Base-by-base conservation (phyloP, 768 basidiomycete species). In the Candolleomyces aberdarensis region DNA sequence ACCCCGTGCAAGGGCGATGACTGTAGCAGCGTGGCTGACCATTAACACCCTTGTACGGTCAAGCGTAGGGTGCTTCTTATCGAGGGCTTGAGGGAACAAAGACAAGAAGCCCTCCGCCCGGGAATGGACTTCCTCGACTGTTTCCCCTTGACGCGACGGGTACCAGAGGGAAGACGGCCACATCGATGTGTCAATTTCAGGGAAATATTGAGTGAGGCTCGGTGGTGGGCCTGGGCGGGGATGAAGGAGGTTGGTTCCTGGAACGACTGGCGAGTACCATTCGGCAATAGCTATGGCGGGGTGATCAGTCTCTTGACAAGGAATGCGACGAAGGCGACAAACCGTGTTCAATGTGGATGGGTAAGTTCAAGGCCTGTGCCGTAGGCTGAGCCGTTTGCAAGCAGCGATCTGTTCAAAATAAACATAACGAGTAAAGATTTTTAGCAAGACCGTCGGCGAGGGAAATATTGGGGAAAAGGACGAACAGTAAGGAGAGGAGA, bases 401-500 rank as follows among this genome's bases (percentile, higher is more conserved):
- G 71, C 93, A 94, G n/a, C 93, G 89, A 74, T 94, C 91, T 36
- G 36, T 5, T 36, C 36, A 36, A 11, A 36, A 36, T 5, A 36
- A 11, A 36, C 93, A 65, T 40, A 39, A 26, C 49, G 20, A 20
- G 15, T 26, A 6, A 43, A 13, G 36, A 22, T 14, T n/a, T 40
- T n/a, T 40, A 53, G 29, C 56, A 26, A 20, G 19, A 20, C 10
- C 36, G 22, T 20, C 11, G 20, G 17, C 17, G 17, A 49, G 44
- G 8, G 20, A 41, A 10, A 46, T 26, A 6, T 20, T 32, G 32
- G 43, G 51, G 26, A 22, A 22, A 53, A 19, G 11, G 26, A 69
- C 73, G 67, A 75, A 92, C 92, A 94, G 69, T 89, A 93, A 8
- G 92, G 92, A 10, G 92, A 94, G 11, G 90, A 92, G 71, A 92